Evolutionary conservation across 805 yeast species (phyloP), one percentile per base, ranked within the genome.

Genomic region (Zygosaccharomyces bailii): DNA sequence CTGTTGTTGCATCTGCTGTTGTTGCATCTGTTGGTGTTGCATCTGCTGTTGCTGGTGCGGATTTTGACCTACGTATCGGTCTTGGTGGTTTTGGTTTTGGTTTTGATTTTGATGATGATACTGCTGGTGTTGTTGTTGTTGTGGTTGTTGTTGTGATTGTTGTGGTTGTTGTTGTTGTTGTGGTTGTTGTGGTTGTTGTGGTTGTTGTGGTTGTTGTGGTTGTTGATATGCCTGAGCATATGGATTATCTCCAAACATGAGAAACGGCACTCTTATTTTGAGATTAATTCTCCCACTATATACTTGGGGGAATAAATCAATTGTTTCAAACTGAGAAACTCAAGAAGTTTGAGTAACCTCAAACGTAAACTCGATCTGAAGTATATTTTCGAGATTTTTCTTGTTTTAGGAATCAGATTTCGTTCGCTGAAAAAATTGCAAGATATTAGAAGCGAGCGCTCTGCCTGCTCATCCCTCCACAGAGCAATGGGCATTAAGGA

Each of bases 51-150:
- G n/a, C 24, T 17, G 18, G 18, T 17, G 27, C 14, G 21, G 31
- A n/a, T n/a, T n/a, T n/a, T n/a, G n/a, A n/a, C n/a, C n/a, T n/a
- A n/a, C n/a, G n/a, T n/a, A n/a, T n/a, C n/a, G n/a, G n/a, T n/a
- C n/a, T n/a, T n/a, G n/a, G n/a, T n/a, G n/a, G n/a, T n/a, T n/a
- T 23, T 13, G 27, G n/a, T 27, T 10, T 5, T 39, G 36, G 11
- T 39, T 34, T 13, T 34, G 39, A 25, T 36, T 34, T 42, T 35
- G 39, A 16, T 34, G 45, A 5, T 38, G 42, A 10, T 38, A 34
- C n/a, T 38, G 32, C 4, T 38, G 42, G 2, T 13, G 11, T 7
- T 17, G 34, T 17, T 38, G 42, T 18, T 25, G 34, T 10, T 29
- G 33, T 11, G 13, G 44, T 8, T n/a, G 19, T 14, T 11, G 38